Base-by-base conservation (phyloP, 805 yeast species). In the Sugiyamaella floridensis region DNA sequence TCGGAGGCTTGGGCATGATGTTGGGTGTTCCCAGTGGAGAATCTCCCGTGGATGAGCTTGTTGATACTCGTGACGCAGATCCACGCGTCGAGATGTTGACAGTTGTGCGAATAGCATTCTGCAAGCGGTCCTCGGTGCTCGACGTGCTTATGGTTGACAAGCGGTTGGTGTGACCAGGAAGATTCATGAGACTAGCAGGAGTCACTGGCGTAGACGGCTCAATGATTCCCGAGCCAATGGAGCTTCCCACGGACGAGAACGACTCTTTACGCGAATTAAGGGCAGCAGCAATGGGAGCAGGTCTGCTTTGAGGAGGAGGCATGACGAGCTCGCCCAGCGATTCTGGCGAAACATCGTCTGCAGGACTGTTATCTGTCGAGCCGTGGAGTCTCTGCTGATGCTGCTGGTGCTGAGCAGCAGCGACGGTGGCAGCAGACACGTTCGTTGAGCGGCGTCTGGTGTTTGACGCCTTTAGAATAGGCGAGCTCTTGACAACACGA, bases 131-230 rank as follows among this genome's bases (percentile, higher is more conserved):
- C 20, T 56, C 60, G 19, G 50, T 53, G 20, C 34, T 15, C n/a
- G 34, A 14, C 19, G 53, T 16, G 41, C 19, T 18, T 26, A 15
- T 20, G 12, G 19, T n/a, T 12, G 40, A 12, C 26, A 43, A 32
- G 32, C 18, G 48, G 55, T 51, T 28, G 67, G 65, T 50, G 65
- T 63, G 50, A 2, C 48, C 47, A 12, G 43, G 59, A 14, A 65
- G 57, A 43, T 64, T 65, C 68, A 65, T 65, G 29, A 65, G 55
- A 40, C 61, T 64, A 15, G 68, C 66, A 1, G 68, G 68, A 3
- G 68, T 65, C n/a, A 58, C 67, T 5, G 68, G 68, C 11, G 59
- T 60, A 4, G 54, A 50, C 9, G 57, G 52, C 42, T 49, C 52
- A 14, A 49, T 12, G 32, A 40, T 49, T 32, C 48, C 34, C n/a